Base-by-base conservation (phyloP, 805 yeast species). In the Candida nanaspora region DNA sequence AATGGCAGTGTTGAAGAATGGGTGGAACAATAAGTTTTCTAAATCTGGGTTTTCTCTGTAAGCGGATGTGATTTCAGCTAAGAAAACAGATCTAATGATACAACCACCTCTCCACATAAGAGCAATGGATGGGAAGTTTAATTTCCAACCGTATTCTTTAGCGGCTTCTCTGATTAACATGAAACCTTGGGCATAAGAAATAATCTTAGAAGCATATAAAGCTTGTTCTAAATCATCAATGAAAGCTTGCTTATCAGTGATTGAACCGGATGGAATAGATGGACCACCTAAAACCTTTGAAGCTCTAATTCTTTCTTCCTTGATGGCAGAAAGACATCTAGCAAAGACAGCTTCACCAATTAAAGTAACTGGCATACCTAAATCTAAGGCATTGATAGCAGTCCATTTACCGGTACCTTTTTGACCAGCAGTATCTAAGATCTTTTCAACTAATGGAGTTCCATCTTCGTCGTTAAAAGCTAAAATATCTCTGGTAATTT, bases 351-450 rank as follows among this genome's bases (percentile, higher is more conserved):
- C 98, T 78, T 91, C 98, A 67, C 98, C 97, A 57, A 91, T 93
- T 65, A 91, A 77, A 48, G 98, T 88, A 56, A 91, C 96, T 55
- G 98, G 98, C 85, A 86, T 87, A 68, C 98, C 98, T 56, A 93
- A 76, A 69, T 93, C 98, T 58, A 91, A 76, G 49, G 98, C 98
- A 66, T 88, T 89, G 68, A 91, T 86, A 50, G 98, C 97, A 55
- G 98, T 93, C 98, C 98, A 91, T 76, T 91, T 91, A 75, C 98
- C 98, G 53, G 98, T 91, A 79, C 98, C 98, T 79, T 91, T 91
- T 77, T 91, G 98, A 58, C 98, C 98, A 54, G 98, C 98, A 60
- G 86, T 67, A 71, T 91, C 98, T 67, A 88, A 72, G 62, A 91
- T 89, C 79, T 91, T 93, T 76, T 93, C 98, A 46, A 91, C 94